Base-by-base conservation (phyloP, 2,329 filamentous ascomycete species). In the Calonectria hongkongensis region DNA sequence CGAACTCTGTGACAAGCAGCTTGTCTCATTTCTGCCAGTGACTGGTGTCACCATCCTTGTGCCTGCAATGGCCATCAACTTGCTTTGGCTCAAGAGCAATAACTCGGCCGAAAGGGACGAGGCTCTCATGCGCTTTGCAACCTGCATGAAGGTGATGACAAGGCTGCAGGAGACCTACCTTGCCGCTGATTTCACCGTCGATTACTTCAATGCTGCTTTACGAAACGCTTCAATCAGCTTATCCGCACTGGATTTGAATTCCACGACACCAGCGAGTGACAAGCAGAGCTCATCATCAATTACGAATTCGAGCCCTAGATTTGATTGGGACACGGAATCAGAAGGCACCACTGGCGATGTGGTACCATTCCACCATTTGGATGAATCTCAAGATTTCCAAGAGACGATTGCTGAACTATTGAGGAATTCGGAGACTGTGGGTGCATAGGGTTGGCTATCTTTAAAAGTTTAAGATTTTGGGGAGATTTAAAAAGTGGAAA, bases 11-110 rank as follows among this genome's bases (percentile, higher is more conserved):
- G 54, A 60, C 7, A 60, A 60, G 54, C 54, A 39, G 16, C 36
- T 60, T n/a, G 54, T 60, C 12, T 60, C 54, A 25, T 60, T 60
- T 36, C 54, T 60, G 9, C 54, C 54, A 5, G 54, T 60, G 2
- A 60, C 54, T 18, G 54, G 54, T 27, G 54, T 60, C 54, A 60
- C 54, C 12, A 60, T 60, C n/a, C 39, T 60, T 7, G 54, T 60
- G 16, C 54, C 54, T 7, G 54, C 54, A 3, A 60, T 60, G 54
- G 54, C 54, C n/a, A 60, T 60, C 12, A 60, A 60, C 36, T 3
- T 60, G 36, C 54, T 60, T 27, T 39, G 54, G 21, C 54, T 60
- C 4, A 60, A 60, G 15, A 60, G 54, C 21, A 60, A 60, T 13
- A 25, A 60, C 27, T 60, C 54, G 1, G n/a, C 33, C 16, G 54